Evolutionary conservation across 805 yeast species (phyloP).

Genomic region (Candida ponderosae): DNA sequence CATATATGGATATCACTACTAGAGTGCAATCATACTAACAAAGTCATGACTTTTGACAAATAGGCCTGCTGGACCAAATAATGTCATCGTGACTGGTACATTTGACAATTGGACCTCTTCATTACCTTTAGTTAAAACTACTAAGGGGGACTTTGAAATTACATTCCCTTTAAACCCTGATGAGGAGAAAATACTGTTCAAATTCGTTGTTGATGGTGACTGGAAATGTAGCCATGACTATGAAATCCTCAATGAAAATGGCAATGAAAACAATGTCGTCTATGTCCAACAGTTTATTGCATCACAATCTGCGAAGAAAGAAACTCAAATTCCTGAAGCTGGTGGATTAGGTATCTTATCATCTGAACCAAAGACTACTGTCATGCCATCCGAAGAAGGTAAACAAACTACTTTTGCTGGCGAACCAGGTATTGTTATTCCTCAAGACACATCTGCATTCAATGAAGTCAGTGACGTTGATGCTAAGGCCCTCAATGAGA

Average conservation of each 20-base stretch:
- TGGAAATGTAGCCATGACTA: slow-evolving; percentile 42
- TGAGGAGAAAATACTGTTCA: slow-evolving; percentile 34
- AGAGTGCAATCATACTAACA: too few species aligned
- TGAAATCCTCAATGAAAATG: slow-evolving; percentile 35
- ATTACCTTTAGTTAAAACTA: slow-evolving; percentile 49
- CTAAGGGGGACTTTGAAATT: slow-evolving; percentile 53
- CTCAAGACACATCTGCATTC: slow-evolving; percentile 53
- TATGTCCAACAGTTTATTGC: slow-evolving; percentile 15
- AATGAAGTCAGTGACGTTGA: slow-evolving; percentile 38
- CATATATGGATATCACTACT: too few species aligned
- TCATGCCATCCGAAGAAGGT: slow-evolving; percentile 34
- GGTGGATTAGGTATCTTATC: slow-evolving; percentile 30
- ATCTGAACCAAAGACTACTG: slow-evolving; percentile 22
- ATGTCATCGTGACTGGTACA: slow-evolving; percentile 62
- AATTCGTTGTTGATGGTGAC: slow-evolving; percentile 63
- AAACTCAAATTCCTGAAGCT: slow-evolving; percentile 34
- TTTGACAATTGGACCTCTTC: slow-evolving; percentile 63
- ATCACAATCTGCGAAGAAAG: slow-evolving; percentile 5
- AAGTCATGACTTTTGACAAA: neutral
- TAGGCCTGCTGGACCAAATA: slow-evolving; percentile 44
- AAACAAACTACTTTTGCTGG: slow-evolving; percentile 36
- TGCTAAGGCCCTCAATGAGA: slow-evolving; percentile 39
- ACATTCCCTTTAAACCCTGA: slow-evolving; percentile 43
- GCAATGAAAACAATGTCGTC: slow-evolving; percentile 30
- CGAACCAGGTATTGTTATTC: slow-evolving; percentile 67